Evolutionary conservation across 2,329 filamentous ascomycete species (phyloP).

Genomic region (Aspergillus costaricaensis): DNA sequence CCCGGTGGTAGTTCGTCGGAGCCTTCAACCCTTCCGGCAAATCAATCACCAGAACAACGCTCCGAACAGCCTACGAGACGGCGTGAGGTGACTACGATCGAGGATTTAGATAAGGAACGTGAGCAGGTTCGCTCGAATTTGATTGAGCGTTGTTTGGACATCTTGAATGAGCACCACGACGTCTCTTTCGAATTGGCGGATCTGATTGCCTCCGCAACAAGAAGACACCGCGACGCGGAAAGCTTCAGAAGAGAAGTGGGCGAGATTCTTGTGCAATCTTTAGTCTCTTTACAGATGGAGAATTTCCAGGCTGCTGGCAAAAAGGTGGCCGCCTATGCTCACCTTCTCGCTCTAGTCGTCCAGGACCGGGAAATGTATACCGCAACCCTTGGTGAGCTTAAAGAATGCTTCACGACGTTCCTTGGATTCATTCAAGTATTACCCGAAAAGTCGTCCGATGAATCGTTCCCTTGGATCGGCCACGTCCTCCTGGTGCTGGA

Average conservation of each 20-base stretch:
- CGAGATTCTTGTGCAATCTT: conserved; percentile 76
- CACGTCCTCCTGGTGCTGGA: conserved; percentile 89
- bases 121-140: conserved; percentile 71
- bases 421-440: conserved; percentile 74
- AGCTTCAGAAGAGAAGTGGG: conserved; percentile 72
- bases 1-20: conserved; percentile 23
- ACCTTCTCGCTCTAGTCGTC: conserved; percentile 83
- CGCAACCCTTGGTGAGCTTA: conserved; percentile 71
- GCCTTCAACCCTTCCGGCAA: conserved; percentile 22
- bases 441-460: conserved; percentile 67
- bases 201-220: conserved; percentile 72
- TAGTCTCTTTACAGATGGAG: conserved; percentile 68
- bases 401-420: conserved; percentile 73
- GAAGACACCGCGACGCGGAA: conserved; percentile 61
- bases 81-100: conserved; percentile 58
- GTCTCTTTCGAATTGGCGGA: conserved; percentile 90
- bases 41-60: conserved; percentile 23
- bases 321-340: conserved; percentile 87
- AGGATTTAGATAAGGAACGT: conserved; percentile 77
- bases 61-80: conserved; percentile 28
- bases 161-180: conserved; percentile 83
- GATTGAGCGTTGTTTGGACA: conserved; percentile 86
- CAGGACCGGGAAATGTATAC: conserved; percentile 81
- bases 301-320: conserved; percentile 58
- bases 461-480: conserved; percentile 88